These are phyloP conservation scores for Meripilus lineatus DNA, from an alignment of 1,284 basidiomycete genomes.

Conservation along the genomic window DNA sequence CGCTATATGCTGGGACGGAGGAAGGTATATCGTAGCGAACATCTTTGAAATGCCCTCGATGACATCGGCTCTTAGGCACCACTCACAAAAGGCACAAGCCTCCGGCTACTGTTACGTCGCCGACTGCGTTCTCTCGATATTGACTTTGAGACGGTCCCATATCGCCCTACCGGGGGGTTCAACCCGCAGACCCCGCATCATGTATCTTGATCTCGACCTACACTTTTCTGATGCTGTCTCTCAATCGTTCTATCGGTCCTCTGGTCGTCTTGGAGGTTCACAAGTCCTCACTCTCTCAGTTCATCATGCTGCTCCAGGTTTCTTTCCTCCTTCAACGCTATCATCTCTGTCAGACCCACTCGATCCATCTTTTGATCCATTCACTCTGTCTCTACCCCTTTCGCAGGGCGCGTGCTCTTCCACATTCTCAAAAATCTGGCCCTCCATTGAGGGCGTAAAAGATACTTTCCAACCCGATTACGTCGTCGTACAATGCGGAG, in stretches of 20 bases:
- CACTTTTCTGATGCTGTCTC: slow-evolving; percentile 91
- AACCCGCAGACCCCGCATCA: slow-evolving; percentile 55
- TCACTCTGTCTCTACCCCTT: slow-evolving; percentile 75
- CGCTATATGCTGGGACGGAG: slow-evolving; percentile 83
- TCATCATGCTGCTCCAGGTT: slow-evolving; percentile 78
- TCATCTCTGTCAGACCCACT: slow-evolving; percentile 43
- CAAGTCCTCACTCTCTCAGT: slow-evolving; percentile 80
- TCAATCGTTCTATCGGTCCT: slow-evolving; percentile 51
- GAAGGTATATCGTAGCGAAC: slow-evolving; percentile 43
- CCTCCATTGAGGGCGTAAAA: slow-evolving; percentile 54
- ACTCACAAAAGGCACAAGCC: slow-evolving; percentile 68
- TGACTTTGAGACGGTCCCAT: slow-evolving; percentile 44
- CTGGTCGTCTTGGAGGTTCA: slow-evolving; percentile 25
- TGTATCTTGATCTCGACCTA: slow-evolving; percentile 91
- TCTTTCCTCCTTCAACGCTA: slow-evolving; percentile 70
- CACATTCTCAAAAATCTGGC: slow-evolving; percentile 65
- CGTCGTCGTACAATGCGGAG: slow-evolving; percentile 81
- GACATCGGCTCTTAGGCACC: slow-evolving; percentile 47
- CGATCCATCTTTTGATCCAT: slow-evolving; percentile 52
- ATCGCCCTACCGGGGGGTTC: slow-evolving; percentile 6
- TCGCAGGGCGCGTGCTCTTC: slow-evolving; percentile 54
- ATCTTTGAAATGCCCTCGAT: not conserved
- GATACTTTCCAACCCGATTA: slow-evolving; percentile 72
- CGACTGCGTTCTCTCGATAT: slow-evolving; percentile 80
- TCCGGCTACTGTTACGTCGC: slow-evolving; percentile 94